A percentile compares a stretch with the other conserved stretches of the same genome.
Evolutionary conservation across 1,284 basidiomycete species (phyloP).

Genomic region (Trichosporon ovoides): DNA sequence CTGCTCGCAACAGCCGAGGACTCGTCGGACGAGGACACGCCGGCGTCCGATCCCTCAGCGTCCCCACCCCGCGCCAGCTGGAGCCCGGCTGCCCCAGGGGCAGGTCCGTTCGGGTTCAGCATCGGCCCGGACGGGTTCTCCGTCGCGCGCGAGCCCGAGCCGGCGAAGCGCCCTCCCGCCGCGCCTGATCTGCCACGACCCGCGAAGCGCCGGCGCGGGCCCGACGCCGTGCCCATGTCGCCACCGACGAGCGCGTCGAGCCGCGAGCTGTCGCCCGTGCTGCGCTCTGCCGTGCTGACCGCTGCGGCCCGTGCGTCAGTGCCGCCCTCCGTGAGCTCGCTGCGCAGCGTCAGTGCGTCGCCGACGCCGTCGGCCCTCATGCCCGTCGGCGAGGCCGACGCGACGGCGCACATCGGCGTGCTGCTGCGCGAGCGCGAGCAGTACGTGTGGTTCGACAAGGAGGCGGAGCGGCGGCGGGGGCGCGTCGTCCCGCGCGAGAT

Average conservation of each 20-base stretch:
- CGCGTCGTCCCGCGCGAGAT: slow-evolving; percentile 14
- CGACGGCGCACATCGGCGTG: slow-evolving; percentile 21
- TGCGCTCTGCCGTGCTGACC: neutral
- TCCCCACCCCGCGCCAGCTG: no score
- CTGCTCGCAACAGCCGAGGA: slow-evolving; percentile 23
- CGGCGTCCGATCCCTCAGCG: neutral
- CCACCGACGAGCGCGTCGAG: slow-evolving; percentile 7
- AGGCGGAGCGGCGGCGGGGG: slow-evolving; percentile 11
- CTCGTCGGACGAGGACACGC: slow-evolving; percentile 28
- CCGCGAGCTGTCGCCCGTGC: neutral
- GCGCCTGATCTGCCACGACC: neutral
- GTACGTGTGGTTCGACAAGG: slow-evolving; percentile 22
- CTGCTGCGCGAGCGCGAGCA: slow-evolving; percentile 33
- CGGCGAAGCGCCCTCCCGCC: neutral
- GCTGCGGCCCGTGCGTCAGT: neutral
- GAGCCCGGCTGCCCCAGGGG: neutral
- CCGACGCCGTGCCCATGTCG: neutral
- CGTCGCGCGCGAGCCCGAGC: neutral
- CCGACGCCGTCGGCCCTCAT: slow-evolving; percentile 8
- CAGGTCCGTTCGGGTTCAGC: slow-evolving; percentile 27
- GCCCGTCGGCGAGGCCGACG: neutral
- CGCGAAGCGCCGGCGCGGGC: neutral
- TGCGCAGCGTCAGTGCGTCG: slow-evolving; percentile 13
- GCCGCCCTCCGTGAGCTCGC: slow-evolving; percentile 4
- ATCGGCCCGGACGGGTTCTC: slow-evolving; percentile 29